A percentile compares a stretch with the other conserved stretches of the same genome.
Evolutionary conservation across 306 rosid species (phyloP).

Genomic region (Citrullus amarus): DNA sequence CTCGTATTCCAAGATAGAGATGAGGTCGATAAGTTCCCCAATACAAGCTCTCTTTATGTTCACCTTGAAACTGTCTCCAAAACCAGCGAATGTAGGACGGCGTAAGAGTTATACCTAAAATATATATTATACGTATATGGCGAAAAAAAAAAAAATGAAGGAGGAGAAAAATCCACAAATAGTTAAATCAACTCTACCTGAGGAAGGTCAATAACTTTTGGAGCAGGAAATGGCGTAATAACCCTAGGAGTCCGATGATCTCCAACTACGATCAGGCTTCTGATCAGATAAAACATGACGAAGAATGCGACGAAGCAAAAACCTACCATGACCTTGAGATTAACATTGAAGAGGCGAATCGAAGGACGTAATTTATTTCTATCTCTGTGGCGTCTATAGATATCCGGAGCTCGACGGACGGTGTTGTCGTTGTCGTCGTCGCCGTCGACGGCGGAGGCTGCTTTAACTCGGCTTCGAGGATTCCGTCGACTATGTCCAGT

Average conservation of each 20-base stretch:
- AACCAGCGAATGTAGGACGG: not conserved
- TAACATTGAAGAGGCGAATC: constrained; percentile 35
- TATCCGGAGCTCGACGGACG: not conserved
- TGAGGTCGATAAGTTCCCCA: constrained; percentile 99
- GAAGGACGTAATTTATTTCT: constrained; percentile 20
- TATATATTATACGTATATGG: too few species aligned
- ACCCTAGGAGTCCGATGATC: constrained; percentile 36
- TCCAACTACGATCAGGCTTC: constrained; percentile 17
- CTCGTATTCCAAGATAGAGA: constrained; percentile 76
- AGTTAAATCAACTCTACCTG: constrained; percentile 34
- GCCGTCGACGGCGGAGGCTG: constrained; percentile 23
- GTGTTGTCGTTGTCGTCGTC: not conserved
- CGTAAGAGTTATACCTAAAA: not conserved
- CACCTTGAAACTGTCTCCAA: constrained; percentile 73
- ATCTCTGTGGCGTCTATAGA: constrained; percentile 24
- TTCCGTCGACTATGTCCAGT: constrained; percentile 39
- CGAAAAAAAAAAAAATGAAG: not conserved
- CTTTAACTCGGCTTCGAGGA: constrained; percentile 39
- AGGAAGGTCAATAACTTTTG: constrained; percentile 78
- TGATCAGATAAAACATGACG: constrained; percentile 35
- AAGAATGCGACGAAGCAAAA: constrained; percentile 40
- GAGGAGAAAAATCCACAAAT: not conserved
- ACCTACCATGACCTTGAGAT: constrained; percentile 39
- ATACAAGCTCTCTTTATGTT: constrained; percentile 85
- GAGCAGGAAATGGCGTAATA: constrained; percentile 72